Evolutionary conservation across 805 yeast genomes (phyloP).

Genomic region (Candida succiphila): DNA sequence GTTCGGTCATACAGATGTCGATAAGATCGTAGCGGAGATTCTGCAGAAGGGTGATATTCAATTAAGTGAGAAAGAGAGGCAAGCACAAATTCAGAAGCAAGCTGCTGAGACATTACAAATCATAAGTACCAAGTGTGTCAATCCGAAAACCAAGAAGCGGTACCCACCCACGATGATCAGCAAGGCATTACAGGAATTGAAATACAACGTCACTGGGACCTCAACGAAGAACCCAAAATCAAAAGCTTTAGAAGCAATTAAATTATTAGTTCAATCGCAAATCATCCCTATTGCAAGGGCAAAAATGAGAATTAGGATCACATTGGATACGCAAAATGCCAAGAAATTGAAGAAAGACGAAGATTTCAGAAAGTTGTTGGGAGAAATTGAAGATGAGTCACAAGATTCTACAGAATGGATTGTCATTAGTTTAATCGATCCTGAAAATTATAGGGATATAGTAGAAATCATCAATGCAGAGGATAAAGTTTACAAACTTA

Average conservation of each 20-base stretch:
- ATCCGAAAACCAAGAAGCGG: conserved; percentile 80
- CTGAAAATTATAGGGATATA: conserved; percentile 67
- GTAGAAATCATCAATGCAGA: conserved; percentile 48
- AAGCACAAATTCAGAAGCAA: conserved; percentile 58
- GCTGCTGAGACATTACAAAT: conserved; percentile 77
- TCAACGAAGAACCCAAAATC: conserved; percentile 46
- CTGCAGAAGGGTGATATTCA: conserved; percentile 90
- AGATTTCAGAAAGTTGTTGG: conserved; percentile 25
- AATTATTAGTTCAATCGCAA: conserved; percentile 63
- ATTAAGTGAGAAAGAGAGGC: conserved; percentile 87
- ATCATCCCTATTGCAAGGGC: conserved; percentile 91
- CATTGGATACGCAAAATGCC: conserved; percentile 44
- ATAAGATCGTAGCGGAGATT: conserved; percentile 71
- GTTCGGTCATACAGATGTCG: conserved; percentile 69
- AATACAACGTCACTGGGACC: conserved; percentile 55
- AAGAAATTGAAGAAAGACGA: conserved; percentile 20
- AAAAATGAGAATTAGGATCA: conserved; percentile 76
- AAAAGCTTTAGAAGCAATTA: conserved; percentile 90
- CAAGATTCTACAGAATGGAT: conserved; percentile 29
- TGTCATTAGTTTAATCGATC: conserved; percentile 69
- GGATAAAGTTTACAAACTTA: conserved; percentile 20
- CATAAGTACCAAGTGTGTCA: conserved; percentile 83
- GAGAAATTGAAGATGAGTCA: conserved; percentile 26
- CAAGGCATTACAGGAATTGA: conserved; percentile 69
- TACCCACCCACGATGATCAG: conserved; percentile 94